Conservation (phyloP, 768 basidiomycete genomes). For the Lactifluus echinatus region DNA sequence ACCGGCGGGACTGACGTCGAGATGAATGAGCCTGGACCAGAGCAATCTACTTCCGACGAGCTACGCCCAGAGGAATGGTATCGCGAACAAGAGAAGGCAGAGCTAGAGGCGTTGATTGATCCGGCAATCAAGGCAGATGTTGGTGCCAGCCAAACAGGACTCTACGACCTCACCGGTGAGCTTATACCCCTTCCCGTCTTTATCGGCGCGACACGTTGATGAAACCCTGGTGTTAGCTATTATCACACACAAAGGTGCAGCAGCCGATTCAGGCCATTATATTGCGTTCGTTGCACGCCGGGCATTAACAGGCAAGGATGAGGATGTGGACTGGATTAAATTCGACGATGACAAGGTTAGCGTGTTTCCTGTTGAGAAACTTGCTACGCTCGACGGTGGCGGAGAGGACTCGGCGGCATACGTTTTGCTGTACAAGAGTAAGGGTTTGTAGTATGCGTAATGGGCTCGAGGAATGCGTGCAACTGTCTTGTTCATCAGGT, state of each 20-base stretch:
- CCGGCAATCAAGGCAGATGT: constrained; percentile 54
- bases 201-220: constrained; percentile 5
- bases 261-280: constrained; percentile 93
- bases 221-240: constrained; percentile 47
- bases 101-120: constrained; percentile 57
- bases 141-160: constrained; percentile 66
- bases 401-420: constrained; percentile 88
- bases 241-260: constrained; percentile 94
- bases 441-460: constrained; percentile 31
- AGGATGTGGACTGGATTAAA: constrained; percentile 88
- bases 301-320: constrained; percentile 32
- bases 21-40: constrained; percentile 33
- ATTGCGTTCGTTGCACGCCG: constrained; percentile 61
- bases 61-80: constrained; percentile 59
- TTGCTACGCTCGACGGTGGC: constrained; percentile 81
- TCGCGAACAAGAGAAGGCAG: constrained; percentile 53
- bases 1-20: constrained; percentile 36
- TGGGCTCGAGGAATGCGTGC: neutral
- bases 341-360: constrained; percentile 96
- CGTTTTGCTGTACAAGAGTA: constrained; percentile 76
- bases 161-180: constrained; percentile 90
- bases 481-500: constrained; percentile 6
- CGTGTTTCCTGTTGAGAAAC: constrained; percentile 75
- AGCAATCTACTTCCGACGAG: constrained; percentile 31
- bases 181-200: constrained; percentile 13